Base-by-base conservation (phyloP, 2,329 filamentous ascomycete species). In the Colletotrichum musicola region DNA sequence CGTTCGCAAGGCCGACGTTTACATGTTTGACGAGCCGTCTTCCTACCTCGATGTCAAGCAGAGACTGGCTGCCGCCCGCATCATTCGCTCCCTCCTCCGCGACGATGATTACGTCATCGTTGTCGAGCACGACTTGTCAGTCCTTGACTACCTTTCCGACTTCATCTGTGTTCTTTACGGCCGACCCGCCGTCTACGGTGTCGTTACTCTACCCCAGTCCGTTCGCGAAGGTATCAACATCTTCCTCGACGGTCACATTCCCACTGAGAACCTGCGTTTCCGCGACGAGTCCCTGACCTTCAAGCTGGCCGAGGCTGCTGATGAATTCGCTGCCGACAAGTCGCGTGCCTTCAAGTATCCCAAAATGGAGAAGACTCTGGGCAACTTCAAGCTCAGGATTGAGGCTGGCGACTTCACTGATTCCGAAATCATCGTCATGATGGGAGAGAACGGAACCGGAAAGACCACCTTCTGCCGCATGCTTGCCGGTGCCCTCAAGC, bases 21-120 rank as follows among this genome's bases (percentile, higher is more conserved):
- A 99, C 87, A 98, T 99, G 96, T 99, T 99, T 77, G 96, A 99
- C 81, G 96, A 99, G 85, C 97, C 97, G 18, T 98, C 95, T 47
- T 99, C 96, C 44, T 99, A 98, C 82, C 89, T 99, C 67, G 97
- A 99, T 92, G 96, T 99, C 79, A 98, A 98, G 88, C 96, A 99
- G 84, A 93, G 96, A 91, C 86, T 99, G 74, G 93, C 92, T 74
- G 96, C 97, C 71, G 95, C 94, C 75, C 90, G 92, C 75, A 93
- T 97, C 74, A 98, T 99, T 76, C 94, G 96, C 73, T 95, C 93
- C 72, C 90, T 99, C 57, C 89, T 98, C 62, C 89, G 93, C 55
- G 90, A 94, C 54, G 89, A 98, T 75, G 93, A 97, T 84, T 99
- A 98, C 79, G 93, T 99, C 77, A 98, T 99, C 75, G 95, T 98